Percentiles rank a stretch among this genome's conserved stretches.
Conservation (phyloP, 2,329 filamentous ascomycete species). For the Clarireedia monteithiana region DNA sequence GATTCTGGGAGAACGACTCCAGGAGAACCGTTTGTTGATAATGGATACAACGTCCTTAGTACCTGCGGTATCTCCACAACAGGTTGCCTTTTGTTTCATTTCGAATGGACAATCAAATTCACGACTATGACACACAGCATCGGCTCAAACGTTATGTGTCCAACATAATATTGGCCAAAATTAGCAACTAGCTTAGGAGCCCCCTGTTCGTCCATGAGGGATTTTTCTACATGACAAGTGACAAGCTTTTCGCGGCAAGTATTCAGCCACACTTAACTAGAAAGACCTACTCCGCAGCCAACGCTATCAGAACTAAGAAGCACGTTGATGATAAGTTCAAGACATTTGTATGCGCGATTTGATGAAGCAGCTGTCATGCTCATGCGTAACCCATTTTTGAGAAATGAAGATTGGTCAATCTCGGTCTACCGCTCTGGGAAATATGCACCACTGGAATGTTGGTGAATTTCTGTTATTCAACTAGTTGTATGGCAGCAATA, state of each 20-base stretch:
- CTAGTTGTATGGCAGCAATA: background rate
- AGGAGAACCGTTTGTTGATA: background rate
- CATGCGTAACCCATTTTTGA: background rate
- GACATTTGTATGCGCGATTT: background rate
- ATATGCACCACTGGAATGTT: background rate
- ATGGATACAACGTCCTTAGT: no score
- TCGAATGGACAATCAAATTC: no score
- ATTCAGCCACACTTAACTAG: background rate
- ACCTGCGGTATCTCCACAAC: no score
- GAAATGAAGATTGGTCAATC: background rate
- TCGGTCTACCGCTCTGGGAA: background rate
- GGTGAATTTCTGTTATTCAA: background rate
- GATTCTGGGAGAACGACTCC: background rate
- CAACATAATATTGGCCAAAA: background rate
- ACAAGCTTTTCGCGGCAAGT: background rate
- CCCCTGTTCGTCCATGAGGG: background rate
- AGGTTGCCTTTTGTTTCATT: no score
- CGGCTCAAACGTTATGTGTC: no score
- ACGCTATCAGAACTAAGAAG: background rate
- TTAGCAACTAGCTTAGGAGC: background rate
- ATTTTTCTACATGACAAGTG: background rate
- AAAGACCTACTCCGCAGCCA: background rate
- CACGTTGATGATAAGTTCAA: background rate
- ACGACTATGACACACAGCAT: background rate
- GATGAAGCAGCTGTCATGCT: background rate